These are phyloP conservation scores for Myriosclerotinia scirpicola DNA, from an alignment of 2,329 filamentous ascomycete species.

Conservation along the genomic window DNA sequence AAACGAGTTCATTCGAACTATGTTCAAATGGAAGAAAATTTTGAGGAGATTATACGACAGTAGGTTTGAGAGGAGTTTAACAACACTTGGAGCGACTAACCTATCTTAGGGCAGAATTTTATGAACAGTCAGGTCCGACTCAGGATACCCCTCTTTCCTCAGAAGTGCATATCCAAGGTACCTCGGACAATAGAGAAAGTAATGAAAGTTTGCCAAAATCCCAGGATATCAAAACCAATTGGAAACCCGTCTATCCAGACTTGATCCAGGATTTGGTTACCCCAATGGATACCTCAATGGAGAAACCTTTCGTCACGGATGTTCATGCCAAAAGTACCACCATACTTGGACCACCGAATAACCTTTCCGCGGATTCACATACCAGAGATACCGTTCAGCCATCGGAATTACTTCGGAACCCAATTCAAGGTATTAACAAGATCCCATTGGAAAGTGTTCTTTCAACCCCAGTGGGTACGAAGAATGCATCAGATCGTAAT, in stretches of 20 bases:
- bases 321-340: constrained; percentile 8
- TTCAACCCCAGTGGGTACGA: constrained; percentile 31
- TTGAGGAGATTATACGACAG: constrained; percentile 48
- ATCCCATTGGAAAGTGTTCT: constrained; percentile 29
- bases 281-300: constrained; percentile 22
- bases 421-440: constrained; percentile 25
- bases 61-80: constrained; percentile 38
- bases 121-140: constrained; percentile 26
- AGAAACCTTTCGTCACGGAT: constrained; percentile 22
- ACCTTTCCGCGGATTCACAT: constrained; percentile 24
- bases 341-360: constrained; percentile 24
- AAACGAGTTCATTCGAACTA: constrained; percentile 59
- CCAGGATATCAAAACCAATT: constrained; percentile 21
- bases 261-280: constrained; percentile 29
- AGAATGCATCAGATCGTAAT: constrained; percentile 23
- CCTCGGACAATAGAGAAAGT: constrained; percentile 9
- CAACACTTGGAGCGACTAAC: constrained; percentile 6
- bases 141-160: constrained; percentile 21
- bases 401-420: constrained; percentile 30
- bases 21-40: constrained; percentile 41
- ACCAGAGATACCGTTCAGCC: constrained; percentile 34
- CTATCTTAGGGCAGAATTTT: constrained; percentile 31
- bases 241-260: constrained; percentile 31
- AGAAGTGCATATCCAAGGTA: constrained; percentile 18
- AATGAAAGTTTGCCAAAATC: constrained; percentile 10